A percentile compares a stretch with the other conserved stretches of the same genome.
These are phyloP conservation scores for Bipolaris cookei DNA, from an alignment of 2,329 filamentous ascomycete genomes.

Conservation along the genomic window DNA sequence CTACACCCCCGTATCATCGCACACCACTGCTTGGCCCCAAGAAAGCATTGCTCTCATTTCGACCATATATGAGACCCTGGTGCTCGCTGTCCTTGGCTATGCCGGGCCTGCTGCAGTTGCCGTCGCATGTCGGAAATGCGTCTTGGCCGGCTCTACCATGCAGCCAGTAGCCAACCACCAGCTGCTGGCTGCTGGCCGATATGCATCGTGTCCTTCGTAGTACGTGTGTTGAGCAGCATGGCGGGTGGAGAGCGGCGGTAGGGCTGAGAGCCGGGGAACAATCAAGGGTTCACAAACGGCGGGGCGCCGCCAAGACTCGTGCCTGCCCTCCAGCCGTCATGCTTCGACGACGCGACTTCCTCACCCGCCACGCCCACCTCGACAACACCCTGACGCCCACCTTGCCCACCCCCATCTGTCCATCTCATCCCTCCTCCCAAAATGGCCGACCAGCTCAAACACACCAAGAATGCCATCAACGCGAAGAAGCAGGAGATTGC, in stretches of 20 bases:
- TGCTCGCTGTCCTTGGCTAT: too few species aligned
- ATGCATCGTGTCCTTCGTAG: not conserved
- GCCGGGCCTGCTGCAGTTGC: too few species aligned
- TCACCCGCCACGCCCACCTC: constrained; percentile 11
- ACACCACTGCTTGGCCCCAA: too few species aligned
- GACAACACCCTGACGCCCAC: not conserved
- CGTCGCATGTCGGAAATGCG: too few species aligned
- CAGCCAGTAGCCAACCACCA: too few species aligned
- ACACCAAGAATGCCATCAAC: constrained; percentile 37
- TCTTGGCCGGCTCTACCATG: too few species aligned
- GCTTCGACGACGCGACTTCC: constrained; percentile 15
- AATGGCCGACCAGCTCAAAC: constrained; percentile 37
- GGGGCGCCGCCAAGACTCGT: constrained; percentile 22
- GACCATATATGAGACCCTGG: not conserved
- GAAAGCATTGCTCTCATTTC: not conserved
- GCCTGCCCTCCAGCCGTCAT: constrained; percentile 20
- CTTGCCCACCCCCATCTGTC: not conserved
- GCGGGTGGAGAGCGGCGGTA: constrained; percentile 1
- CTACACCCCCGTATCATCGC: too few species aligned
- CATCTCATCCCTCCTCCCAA: not conserved
- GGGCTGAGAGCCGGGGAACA: constrained; percentile 22
- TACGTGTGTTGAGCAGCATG: too few species aligned
- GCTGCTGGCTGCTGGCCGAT: too few species aligned
- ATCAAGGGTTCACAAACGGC: constrained; percentile 14
- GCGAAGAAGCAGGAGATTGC: constrained; percentile 34